These are phyloP conservation scores for Linnemannia zychae DNA, from an alignment of 192 early-diverging fungal genomes.

Conservation along the genomic window DNA sequence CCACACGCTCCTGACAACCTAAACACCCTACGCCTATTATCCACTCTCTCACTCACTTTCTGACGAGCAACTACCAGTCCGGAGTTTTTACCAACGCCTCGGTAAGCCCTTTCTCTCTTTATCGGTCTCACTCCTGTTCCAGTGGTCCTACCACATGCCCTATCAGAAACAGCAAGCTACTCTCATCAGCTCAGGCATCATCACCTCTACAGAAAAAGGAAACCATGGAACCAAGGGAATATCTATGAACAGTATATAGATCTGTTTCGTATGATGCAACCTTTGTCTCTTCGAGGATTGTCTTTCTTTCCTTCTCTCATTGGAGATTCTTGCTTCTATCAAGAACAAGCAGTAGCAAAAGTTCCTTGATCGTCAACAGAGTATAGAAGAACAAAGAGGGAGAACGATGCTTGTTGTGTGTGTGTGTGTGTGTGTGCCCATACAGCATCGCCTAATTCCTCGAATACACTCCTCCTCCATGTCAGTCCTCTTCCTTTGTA, in stretches of 20 bases:
- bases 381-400: neutral
- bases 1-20: no score
- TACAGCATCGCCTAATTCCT: no score
- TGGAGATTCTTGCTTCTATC: neutral
- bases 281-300: neutral
- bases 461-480: no score
- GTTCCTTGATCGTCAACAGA: neutral
- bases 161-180: neutral
- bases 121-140: neutral
- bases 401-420: neutral
- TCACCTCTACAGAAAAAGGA: neutral
- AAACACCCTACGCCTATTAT: neutral
- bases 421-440: no score
- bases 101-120: neutral
- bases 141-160: neutral
- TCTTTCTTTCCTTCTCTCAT: neutral
- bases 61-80: neutral
- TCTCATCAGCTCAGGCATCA: neutral
- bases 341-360: neutral
- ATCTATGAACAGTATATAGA: neutral
- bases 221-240: neutral
- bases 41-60: neutral
- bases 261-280: neutral
- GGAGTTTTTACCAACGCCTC: neutral
- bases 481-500: no score